Conservation (phyloP, 768 basidiomycete species). For the Lentinula detonsa region DNA sequence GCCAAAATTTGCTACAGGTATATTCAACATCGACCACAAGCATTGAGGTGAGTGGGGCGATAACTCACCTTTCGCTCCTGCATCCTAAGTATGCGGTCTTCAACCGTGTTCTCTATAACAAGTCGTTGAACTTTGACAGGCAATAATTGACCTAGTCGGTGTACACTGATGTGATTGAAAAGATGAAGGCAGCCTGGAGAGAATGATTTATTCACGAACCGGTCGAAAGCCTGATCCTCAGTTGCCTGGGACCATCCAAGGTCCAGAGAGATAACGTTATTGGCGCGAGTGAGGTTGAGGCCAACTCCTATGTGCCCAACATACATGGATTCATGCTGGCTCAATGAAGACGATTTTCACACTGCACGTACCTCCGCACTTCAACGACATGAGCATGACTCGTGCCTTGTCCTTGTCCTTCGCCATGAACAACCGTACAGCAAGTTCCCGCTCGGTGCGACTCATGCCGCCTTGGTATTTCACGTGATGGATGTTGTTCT, state of each 20-base stretch:
- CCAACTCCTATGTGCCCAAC: slow-evolving; percentile 28
- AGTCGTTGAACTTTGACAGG: slow-evolving; percentile 48
- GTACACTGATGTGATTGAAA: slow-evolving; percentile 21
- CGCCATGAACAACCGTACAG: slow-evolving; percentile 56
- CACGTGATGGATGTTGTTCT: slow-evolving; percentile 45
- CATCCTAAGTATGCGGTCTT: slow-evolving; percentile 62
- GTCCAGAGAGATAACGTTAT: slow-evolving; percentile 59
- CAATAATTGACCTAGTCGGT: slow-evolving; percentile 51
- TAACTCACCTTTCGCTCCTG: slow-evolving; percentile 50
- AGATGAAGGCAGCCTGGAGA: background rate
- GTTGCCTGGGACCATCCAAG: slow-evolving; percentile 61
- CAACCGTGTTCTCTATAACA: slow-evolving; percentile 56
- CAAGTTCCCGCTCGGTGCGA: slow-evolving; percentile 41
- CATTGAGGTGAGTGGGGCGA: background rate
- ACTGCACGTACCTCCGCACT: slow-evolving; percentile 46
- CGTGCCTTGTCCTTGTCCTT: slow-evolving; percentile 50
- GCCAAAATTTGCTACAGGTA: slow-evolving; percentile 41
- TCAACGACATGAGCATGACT: slow-evolving; percentile 58
- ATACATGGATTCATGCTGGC: background rate
- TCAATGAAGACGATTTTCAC: background rate
- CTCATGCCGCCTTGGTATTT: slow-evolving; percentile 65
- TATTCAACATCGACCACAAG: background rate
- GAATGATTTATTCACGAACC: slow-evolving; percentile 13
- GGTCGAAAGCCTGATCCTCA: slow-evolving; percentile 57
- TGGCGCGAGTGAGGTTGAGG: slow-evolving; percentile 58